These are phyloP conservation scores for Podaxis sp. DNA, from an alignment of 768 basidiomycete species.

Conservation along the genomic window DNA sequence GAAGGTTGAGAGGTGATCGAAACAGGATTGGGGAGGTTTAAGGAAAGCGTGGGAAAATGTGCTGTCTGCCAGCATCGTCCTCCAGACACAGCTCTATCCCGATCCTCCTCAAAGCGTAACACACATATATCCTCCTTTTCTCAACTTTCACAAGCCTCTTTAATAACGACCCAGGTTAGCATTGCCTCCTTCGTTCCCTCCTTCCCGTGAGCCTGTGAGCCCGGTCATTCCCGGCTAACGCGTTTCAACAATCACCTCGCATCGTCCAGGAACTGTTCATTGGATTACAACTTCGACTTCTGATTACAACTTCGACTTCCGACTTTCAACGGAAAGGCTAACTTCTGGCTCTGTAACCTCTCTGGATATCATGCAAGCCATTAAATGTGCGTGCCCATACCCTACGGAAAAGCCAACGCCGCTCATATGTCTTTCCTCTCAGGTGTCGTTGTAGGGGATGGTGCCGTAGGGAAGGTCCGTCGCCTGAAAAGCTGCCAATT, in stretches of 20 bases:
- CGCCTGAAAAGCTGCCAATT: constrained; percentile 9
- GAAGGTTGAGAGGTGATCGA: constrained; percentile 1
- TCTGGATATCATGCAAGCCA: constrained; percentile 70
- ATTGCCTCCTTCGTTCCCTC: neutral
- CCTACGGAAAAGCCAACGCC: constrained; percentile 14
- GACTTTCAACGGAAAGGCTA: constrained; percentile 3
- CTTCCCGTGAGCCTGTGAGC: neutral
- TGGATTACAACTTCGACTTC: neutral
- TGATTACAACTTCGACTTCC: neutral
- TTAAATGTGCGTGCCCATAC: constrained; percentile 66
- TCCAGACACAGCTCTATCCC: constrained; percentile 10
- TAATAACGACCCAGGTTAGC: constrained; percentile 8
- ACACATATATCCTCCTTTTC: constrained; percentile 1
- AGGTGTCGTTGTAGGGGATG: constrained; percentile 99
- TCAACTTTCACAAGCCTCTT: neutral
- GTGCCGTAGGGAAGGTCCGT: constrained; percentile 94
- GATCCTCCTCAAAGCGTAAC: constrained; percentile 1
- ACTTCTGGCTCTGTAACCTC: neutral
- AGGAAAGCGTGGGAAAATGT: constrained; percentile 8
- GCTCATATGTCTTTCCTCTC: constrained; percentile 28
- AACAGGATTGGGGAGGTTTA: neutral
- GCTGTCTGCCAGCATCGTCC: constrained; percentile 7
- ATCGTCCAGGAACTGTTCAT: constrained; percentile 7
- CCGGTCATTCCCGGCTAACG: neutral
- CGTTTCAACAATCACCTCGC: constrained; percentile 2